Evolutionary conservation across 78 protist species (phyloP).

Genomic region (Dictyostelium brefeldianum): DNA sequence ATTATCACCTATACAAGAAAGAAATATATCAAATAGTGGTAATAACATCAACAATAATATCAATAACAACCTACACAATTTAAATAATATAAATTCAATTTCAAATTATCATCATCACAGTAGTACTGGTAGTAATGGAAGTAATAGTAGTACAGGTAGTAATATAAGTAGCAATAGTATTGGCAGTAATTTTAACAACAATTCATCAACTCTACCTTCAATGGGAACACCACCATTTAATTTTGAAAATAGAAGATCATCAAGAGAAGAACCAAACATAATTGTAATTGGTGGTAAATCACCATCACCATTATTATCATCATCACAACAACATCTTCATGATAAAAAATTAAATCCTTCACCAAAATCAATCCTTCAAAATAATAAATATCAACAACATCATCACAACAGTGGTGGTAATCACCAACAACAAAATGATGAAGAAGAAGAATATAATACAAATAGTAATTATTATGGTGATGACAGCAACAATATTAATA

Average conservation of each 20-base stretch:
- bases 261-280: background rate
- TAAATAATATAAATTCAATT: background rate
- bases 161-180: too few relatives aligned
- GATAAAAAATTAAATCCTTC: slow-evolving; percentile 30
- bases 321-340: background rate
- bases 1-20: slow-evolving; percentile 51
- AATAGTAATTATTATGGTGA: slow-evolving; percentile 40
- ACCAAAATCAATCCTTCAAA: background rate
- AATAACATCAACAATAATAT: background rate
- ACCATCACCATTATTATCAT: background rate
- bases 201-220: background rate
- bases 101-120: too few relatives aligned
- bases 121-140: too few relatives aligned
- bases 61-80: background rate
- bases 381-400: background rate
- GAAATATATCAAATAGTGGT: background rate
- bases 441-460: slow-evolving; percentile 24
- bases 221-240: background rate
- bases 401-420: background rate
- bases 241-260: background rate
- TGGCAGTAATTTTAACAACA: too few relatives aligned
- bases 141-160: too few relatives aligned
- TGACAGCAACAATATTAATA: background rate
- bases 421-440: background rate
- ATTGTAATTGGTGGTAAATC: background rate